Conservation (phyloP, 73 alveolate species). For the Urostyla sp. region DNA sequence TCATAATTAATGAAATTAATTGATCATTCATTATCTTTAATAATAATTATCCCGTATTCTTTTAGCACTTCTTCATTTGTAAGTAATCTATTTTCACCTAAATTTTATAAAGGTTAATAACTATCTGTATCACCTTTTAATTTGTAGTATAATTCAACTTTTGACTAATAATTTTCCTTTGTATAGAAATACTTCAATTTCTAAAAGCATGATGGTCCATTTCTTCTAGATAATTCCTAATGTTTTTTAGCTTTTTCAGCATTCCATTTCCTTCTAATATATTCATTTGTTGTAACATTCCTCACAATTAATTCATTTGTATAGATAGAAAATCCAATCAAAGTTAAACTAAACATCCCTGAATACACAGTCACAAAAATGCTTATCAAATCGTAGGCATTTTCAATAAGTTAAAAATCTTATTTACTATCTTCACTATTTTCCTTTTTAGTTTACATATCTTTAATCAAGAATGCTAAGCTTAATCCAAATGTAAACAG, state of each 20-base stretch:
- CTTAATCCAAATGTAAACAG: slow-evolving; percentile 15
- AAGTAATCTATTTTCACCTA: neutral
- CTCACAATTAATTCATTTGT: neutral
- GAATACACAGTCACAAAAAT: slow-evolving; percentile 30
- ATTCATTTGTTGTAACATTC: slow-evolving; percentile 35
- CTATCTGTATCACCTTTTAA: neutral
- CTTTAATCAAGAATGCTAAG: slow-evolving; percentile 4
- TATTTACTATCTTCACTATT: neutral
- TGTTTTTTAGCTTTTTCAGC: neutral
- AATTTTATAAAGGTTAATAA: neutral
- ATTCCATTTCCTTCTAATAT: slow-evolving; percentile 45
- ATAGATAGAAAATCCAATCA: slow-evolving; percentile 9
- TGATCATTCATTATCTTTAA: neutral
- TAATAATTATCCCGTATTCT: slow-evolving; percentile 37
- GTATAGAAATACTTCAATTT: slow-evolving; percentile 39
- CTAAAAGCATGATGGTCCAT: neutral
- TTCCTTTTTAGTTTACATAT: slow-evolving; percentile 12
- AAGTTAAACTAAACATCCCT: slow-evolving; percentile 30
- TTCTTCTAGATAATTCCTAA: neutral
- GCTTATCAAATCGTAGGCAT: slow-evolving; percentile 1
- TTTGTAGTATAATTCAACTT: slow-evolving; percentile 5
- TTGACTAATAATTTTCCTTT: neutral
- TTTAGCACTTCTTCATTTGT: slow-evolving; percentile 14
- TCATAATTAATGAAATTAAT: neutral
- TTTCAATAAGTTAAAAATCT: neutral